Base-by-base conservation (phyloP, 1,284 basidiomycete species). In the Spongiforma sp. region DNA sequence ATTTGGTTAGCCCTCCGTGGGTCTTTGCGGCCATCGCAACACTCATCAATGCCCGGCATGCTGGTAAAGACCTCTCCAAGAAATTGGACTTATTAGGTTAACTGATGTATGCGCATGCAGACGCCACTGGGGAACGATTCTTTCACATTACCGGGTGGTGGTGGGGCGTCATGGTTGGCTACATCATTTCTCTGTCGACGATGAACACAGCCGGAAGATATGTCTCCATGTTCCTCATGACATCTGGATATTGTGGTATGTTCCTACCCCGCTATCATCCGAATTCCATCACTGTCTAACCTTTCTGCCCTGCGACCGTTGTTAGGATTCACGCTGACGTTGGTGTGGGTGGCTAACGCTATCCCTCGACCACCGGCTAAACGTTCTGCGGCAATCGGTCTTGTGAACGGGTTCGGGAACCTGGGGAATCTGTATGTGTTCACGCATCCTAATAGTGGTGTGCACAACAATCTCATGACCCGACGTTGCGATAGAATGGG, bases 311-410 rank as follows among this genome's bases (percentile, higher is more conserved):
- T n/a, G n/a, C n/a, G n/a, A n/a, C n/a, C n/a, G n/a, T 39, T 30
- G 14, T 33, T 33, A 88, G 87, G 85, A 8, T 87, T 85, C 69
- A 82, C 88, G 6, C 78, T 90, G 70, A 86, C 84, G 1, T 71
- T 85, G 15, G 87, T 89, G 1, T 92, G 90, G 88, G 83, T 87
- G 5, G 82, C 85, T 0, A 89, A 89, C 67, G 79, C 83, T 0
- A 77, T 91, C 60, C 86, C 89, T 19, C 81, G 89, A 17, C 90
- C 89, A 39, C 89, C 89, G 26, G 85, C 87, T 71, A 86, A 84
- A 69, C 80, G 84, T 4, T 81, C 84, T 21, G 82, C 80, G 1
- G 81, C 82, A 1, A 84, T 87, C 10, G 72, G 67, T 21, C 68
- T 79, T 1, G 75, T 73, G 4, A 79, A 77, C 59, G 77, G 73